Conservation (phyloP, 1,284 basidiomycete genomes). For the Austroboletus novae-zelandiae region DNA sequence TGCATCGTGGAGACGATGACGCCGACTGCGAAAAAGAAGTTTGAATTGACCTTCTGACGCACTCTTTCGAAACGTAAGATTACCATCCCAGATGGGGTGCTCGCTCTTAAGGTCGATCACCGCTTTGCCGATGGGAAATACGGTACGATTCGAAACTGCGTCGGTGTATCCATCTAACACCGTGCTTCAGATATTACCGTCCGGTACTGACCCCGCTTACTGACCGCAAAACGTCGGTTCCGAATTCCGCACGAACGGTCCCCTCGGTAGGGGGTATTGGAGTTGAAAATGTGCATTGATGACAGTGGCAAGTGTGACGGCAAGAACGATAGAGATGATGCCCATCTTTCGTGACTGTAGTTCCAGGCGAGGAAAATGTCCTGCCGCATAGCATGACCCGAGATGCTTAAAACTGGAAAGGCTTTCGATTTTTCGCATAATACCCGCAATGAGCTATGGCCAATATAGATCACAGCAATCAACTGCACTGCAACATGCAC, state of each 20-base stretch:
- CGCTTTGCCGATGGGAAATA: constrained; percentile 53
- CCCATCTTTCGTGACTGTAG: constrained; percentile 26
- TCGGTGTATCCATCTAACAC: constrained; percentile 45
- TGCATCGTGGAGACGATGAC: constrained; percentile 42
- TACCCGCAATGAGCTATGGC: too few species aligned
- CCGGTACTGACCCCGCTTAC: constrained; percentile 14
- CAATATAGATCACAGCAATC: too few species aligned
- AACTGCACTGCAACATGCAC: too few species aligned
- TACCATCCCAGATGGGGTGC: constrained; percentile 42
- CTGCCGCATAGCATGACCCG: not conserved
- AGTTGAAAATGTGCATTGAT: constrained; percentile 61
- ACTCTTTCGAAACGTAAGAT: not conserved
- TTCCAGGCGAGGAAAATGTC: not conserved
- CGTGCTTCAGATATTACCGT: not conserved
- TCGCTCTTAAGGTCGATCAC: constrained; percentile 42
- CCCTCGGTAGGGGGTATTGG: constrained; percentile 56
- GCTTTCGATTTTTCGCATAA: too few species aligned
- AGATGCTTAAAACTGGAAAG: constrained; percentile 16
- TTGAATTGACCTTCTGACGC: not conserved
- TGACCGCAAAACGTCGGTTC: constrained; percentile 51
- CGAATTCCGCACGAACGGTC: constrained; percentile 48
- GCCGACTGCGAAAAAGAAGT: constrained; percentile 30
- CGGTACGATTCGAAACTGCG: constrained; percentile 44
- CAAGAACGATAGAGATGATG: constrained; percentile 32
- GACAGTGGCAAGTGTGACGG: constrained; percentile 35